Evolutionary conservation across 441 rosid species (phyloP), one percentile per base, ranked within the genome.

Genomic region (Corymbia citriodora): DNA sequence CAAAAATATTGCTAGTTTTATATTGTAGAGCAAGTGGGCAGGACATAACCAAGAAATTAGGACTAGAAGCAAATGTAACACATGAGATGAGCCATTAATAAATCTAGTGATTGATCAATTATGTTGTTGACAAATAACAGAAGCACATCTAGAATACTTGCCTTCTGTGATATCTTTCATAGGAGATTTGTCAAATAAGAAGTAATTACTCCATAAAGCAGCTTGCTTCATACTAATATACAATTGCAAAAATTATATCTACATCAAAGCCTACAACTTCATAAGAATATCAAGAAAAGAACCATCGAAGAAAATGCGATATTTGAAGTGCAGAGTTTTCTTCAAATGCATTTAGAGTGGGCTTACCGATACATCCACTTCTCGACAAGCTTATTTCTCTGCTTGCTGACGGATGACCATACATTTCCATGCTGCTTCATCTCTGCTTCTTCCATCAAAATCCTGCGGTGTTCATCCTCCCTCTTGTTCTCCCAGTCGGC

Each of bases 361-460:
- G 25, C 92, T 94, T 90, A 97, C 98, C 97, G 89, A 90, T 90
- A 92, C 72, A 92, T 92, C 97, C 95, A 95, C 94, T 94, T 95
- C 92, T 94, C 96, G 61, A 95, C 18, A 91, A 98, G 94, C 89
- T 90, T 91, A 90, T 88, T 93, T 40, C 93, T 93, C 49, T 92
- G 96, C 83, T 93, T 95, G 52, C 94, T 95, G 57, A 96, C 92
- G 2, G 97, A 95, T 29, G 94, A 89, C 97, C 96, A 95, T 57
- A 94, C 50, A n/a, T 91, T 96, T 65, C 94, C 97, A 23, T 93
- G 94, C 92, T 97, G 96, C 93, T 96, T 96, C 92, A 70, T 90
- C 93, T 96, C 95, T 90, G 98, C 99, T 95, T 98, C 99, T 90
- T 92, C 94, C 92, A 94, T 93, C 95, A 98, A 94, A 92, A 97